These are phyloP conservation scores for Paralagenidium karlingii DNA, from an alignment of 352 stramenopile genomes.

Conservation along the genomic window DNA sequence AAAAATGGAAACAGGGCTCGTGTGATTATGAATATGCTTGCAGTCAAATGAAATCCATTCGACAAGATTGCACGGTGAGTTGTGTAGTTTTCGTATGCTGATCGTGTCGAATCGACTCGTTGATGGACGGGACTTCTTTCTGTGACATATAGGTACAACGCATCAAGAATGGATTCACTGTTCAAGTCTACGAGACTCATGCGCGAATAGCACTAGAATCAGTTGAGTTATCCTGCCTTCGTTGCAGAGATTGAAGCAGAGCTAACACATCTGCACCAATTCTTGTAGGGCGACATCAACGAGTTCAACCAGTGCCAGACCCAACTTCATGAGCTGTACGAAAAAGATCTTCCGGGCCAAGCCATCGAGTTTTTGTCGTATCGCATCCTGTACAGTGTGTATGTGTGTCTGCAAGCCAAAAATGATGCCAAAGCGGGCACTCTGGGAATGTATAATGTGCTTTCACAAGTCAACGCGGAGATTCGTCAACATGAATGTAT, in stretches of 20 bases:
- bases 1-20: constrained; percentile 74
- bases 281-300: constrained; percentile 93
- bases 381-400: constrained; percentile 84
- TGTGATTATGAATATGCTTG: constrained; percentile 93
- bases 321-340: constrained; percentile 81
- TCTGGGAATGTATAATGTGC: constrained; percentile 75
- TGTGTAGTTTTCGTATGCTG: neutral
- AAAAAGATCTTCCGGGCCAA: constrained; percentile 56
- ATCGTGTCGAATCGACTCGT: neutral
- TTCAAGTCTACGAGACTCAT: constrained; percentile 96
- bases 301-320: constrained; percentile 94
- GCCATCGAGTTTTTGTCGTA: constrained; percentile 81
- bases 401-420: constrained; percentile 80
- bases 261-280: too few species aligned
- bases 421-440: constrained; percentile 76
- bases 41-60: constrained; percentile 98
- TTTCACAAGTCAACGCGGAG: constrained; percentile 34
- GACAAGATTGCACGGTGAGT: constrained; percentile 94
- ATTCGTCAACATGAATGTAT: constrained; percentile 43
- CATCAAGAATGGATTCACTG: constrained; percentile 95
- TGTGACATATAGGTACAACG: constrained; percentile 68
- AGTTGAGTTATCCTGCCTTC: too few species aligned
- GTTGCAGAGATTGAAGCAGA: neutral
- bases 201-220: constrained; percentile 93
- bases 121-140: neutral